Base-by-base conservation (phyloP, 768 basidiomycete genomes). In the Pleurotus citrinopileatus region DNA sequence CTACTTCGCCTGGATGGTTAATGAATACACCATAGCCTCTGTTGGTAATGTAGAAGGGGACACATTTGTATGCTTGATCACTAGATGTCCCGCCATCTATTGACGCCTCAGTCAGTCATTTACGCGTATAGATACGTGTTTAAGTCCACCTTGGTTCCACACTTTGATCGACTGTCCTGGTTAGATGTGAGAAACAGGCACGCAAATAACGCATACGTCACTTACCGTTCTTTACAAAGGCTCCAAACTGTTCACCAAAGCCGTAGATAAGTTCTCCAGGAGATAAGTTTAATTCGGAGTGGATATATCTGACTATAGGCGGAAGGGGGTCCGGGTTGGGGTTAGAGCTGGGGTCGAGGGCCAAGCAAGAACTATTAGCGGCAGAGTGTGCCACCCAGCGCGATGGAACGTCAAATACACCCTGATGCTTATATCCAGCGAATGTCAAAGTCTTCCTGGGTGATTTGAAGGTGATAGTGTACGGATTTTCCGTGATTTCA, bases 201-300 rank as follows among this genome's bases (percentile, higher is more conserved):
- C 67, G 50, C 57, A 61, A 37, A 53, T 55, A 10, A 63, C 60
- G 19, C 60, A 54, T 59, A 59, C 38, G 60, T 50, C n/a, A 60
- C 77, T 55, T 67, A 79, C 87, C 87, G 58, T 89, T 89, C 73
- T 89, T 90, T 5, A 87, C 78, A 55, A 90, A 84, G 7, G 86
- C 74, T 2, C 84, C 83, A 63, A 90, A 89, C 53, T 87, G 82
- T 67, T 90, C 87, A 44, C 88, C 88, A 12, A 89, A 73, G 3
- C 87, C 87, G 61, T 88, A 89, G 19, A 90, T 75, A 38, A 82
- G 76, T 67, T 89, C 87, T 17, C 85, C 87, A 0, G 86, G 86
- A 22, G 82, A 80, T 5, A 86, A 67, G 55, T 81, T 83, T 26
- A 90, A 73, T 73, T 80, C 86, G 46, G 82, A 78, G 59, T 78